Evolutionary conservation across 345 rosid species (phyloP), one percentile per base, ranked within the genome.

Genomic region (Hibiscus tridactylites): DNA sequence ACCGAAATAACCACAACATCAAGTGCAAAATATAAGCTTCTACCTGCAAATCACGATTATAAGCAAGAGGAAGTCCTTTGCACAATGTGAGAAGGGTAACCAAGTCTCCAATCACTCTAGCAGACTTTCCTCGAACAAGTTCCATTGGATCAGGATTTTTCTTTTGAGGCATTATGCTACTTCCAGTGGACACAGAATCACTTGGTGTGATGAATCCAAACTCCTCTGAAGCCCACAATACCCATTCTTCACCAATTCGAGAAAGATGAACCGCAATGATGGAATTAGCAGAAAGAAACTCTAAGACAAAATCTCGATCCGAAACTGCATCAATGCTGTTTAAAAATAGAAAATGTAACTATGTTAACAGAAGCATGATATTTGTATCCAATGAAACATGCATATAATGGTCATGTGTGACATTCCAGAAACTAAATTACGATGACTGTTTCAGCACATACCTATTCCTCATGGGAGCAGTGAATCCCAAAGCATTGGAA

Each of bases 141-240:
- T 92, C 99, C 97, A 92, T 92, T 15, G 97, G 99, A 80, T 95
- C 97, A 56, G 97, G 97, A 79, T 92, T 95, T 81, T 95, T 92
- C 91, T 95, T 95, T 80, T 92, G 99, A 65, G 99, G 97, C 99
- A 95, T 95, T 81, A 95, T 95, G 79, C 97, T 95, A 61, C 99
- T 92, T 76, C 97, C 97, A 1, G 97, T 90, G 49, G 97, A 95
- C 64, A 92, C 96, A 6, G 92, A 79, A 78, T 95, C 97, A 53
- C 96, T 95, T 64, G 96, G 97, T 4, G 82, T 90, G 72, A 95
- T 77, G 75, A 90, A 95, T 60, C 96, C 97, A 66, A 92, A 95
- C 81, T 92, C 99, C 78, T 92, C 99, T 0, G 97, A 90, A 9
- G 99, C 99, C 99, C 97, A 95, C 39, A 95, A 80, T 73, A 95